A percentile compares a stretch with the other conserved stretches of the same genome.
Conservation (phyloP, 805 yeast genomes). For the Cyberlindnera japonica region DNA sequence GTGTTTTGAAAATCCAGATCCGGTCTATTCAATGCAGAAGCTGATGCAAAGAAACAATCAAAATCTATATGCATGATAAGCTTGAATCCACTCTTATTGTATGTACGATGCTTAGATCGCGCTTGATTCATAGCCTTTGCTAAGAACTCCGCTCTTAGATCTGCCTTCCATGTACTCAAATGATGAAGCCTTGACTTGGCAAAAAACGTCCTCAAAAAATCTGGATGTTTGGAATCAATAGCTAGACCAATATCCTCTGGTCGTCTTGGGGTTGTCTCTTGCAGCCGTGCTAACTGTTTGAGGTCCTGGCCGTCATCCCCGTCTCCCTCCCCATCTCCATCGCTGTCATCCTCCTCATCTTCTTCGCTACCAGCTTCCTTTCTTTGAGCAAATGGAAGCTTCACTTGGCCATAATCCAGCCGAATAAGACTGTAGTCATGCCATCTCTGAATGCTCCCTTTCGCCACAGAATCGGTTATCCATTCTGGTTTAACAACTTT, state of each 20-base stretch:
- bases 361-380: constrained; percentile 8
- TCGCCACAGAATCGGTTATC: constrained; percentile 63
- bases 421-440: constrained; percentile 53
- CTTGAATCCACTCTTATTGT: constrained; percentile 7
- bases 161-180: constrained; percentile 81
- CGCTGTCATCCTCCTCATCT: constrained; percentile 11
- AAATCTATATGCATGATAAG: constrained; percentile 80
- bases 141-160: constrained; percentile 59
- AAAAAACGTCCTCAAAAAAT: constrained; percentile 68
- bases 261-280: constrained; percentile 7
- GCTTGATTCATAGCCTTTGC: constrained; percentile 37
- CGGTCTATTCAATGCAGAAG: constrained; percentile 58
- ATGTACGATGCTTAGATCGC: constrained; percentile 10
- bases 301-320: constrained; percentile 10
- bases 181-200: constrained; percentile 84
- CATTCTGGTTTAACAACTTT: constrained; percentile 81
- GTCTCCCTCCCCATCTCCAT: constrained; percentile 12
- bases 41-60: constrained; percentile 92
- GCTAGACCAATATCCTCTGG: constrained; percentile 9
- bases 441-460: constrained; percentile 59
- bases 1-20: constrained; percentile 44
- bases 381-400: constrained; percentile 30
- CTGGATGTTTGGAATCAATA: constrained; percentile 70
- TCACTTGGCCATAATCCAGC: constrained; percentile 51
- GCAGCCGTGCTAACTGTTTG: constrained; percentile 12